phyloP scores from a whole-genome alignment of 306 rosid species.

The Casuarina cunninghamiana region DNA sequence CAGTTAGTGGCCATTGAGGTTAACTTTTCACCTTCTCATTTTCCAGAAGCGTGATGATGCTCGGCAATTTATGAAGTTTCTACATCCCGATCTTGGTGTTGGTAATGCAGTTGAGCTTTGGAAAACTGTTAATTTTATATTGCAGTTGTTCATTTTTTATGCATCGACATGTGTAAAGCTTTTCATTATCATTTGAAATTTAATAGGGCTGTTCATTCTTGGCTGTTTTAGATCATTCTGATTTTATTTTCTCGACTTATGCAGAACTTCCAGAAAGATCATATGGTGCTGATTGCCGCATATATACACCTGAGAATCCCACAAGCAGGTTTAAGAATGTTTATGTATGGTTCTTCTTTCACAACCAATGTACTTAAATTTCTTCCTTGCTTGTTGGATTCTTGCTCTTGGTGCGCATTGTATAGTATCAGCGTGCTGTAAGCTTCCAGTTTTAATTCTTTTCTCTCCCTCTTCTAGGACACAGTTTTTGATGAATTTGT shows the following conservation, averaged over 20 bases:
- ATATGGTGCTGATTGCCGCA: conserved; percentile 95
- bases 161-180: conserved; percentile 6
- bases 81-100: conserved; percentile 96
- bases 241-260: conserved; percentile 28
- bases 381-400: conserved; percentile 2
- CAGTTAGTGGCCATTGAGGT: conserved; percentile 22
- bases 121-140: conserved; percentile 10
- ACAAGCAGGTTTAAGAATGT: conserved; percentile 96
- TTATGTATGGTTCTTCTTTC: conserved; percentile 92
- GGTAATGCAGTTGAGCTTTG: conserved; percentile 56
- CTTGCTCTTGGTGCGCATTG: background rate
- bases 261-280: conserved; percentile 98
- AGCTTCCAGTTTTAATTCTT: conserved; percentile 14
- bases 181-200: background rate
- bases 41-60: conserved; percentile 92
- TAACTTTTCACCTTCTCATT: conserved; percentile 23
- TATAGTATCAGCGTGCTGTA: conserved; percentile 22
- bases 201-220: conserved; percentile 1
- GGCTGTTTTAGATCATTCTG: conserved; percentile 12
- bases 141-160: background rate
- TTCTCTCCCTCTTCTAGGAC: conserved; percentile 47
- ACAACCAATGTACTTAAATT: conserved; percentile 29
- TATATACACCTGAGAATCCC: conserved; percentile 88
- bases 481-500: conserved; percentile 98
- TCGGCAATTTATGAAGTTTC: conserved; percentile 96